These are phyloP conservation scores for Pyrus communis DNA, from an alignment of 306 rosid species.

Conservation along the genomic window DNA sequence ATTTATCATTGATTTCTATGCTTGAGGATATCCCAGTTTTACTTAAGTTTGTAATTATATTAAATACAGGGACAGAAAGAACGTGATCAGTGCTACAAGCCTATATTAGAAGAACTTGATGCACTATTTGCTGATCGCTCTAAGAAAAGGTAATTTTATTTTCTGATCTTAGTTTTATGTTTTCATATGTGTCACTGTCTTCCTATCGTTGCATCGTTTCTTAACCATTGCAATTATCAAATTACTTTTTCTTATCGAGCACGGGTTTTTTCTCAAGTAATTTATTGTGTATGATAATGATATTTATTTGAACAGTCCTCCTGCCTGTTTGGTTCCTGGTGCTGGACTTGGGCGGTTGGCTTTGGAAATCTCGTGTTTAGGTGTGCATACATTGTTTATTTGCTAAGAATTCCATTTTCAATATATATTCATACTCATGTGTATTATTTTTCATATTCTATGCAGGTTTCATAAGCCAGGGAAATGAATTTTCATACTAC, in stretches of 20 bases:
- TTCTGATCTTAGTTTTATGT: not conserved
- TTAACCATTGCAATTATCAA: not conserved
- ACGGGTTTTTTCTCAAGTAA: not conserved
- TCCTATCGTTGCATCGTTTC: slow-evolving; percentile 11
- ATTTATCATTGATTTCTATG: not conserved
- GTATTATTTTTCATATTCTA: slow-evolving; percentile 15
- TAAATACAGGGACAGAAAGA: slow-evolving; percentile 69
- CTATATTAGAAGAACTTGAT: slow-evolving; percentile 86
- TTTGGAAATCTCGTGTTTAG: slow-evolving; percentile 82
- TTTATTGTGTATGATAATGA: slow-evolving; percentile 16
- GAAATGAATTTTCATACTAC: slow-evolving; percentile 97
- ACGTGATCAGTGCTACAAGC: slow-evolving; percentile 94
- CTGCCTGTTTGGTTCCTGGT: slow-evolving; percentile 97
- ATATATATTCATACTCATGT: slow-evolving; percentile 1
- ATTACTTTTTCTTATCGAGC: not conserved
- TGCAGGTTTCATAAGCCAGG: slow-evolving; percentile 90
- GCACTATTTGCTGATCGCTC: slow-evolving; percentile 55
- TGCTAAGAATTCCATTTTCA: not conserved
- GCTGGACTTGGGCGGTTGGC: slow-evolving; percentile 99
- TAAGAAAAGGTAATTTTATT: slow-evolving; percentile 43
- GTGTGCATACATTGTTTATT: slow-evolving; percentile 28
- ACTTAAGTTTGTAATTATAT: slow-evolving; percentile 12
- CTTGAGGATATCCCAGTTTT: not conserved
- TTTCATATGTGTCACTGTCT: not conserved
- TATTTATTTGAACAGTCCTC: slow-evolving; percentile 60